Conservation (phyloP, 2,329 filamentous ascomycete genomes). For the Rhexocercosporidium sp. region DNA sequence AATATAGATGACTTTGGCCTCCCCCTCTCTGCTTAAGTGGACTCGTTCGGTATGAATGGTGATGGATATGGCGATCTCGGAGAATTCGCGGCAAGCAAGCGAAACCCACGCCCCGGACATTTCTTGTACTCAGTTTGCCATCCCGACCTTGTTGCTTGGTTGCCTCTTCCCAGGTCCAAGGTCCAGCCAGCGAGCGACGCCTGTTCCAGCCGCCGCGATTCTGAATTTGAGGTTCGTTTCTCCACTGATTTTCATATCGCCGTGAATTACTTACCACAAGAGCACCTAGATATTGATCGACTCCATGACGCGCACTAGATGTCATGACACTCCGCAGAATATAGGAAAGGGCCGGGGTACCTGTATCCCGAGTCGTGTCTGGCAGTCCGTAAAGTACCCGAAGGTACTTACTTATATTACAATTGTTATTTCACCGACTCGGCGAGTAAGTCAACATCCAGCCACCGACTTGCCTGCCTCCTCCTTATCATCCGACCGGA, state of each 20-base stretch:
- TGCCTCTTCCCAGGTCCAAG: too few species aligned
- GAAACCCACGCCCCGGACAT: neutral
- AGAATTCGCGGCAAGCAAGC: neutral
- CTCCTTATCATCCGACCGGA: neutral
- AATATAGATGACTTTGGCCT: neutral
- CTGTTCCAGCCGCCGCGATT: neutral
- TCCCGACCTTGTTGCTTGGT: too few species aligned
- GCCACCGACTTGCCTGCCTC: neutral
- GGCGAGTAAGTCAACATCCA: neutral
- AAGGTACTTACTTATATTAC: neutral
- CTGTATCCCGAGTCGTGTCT: neutral
- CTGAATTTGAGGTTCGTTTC: neutral
- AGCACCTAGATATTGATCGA: too few species aligned
- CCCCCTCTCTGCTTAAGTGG: neutral
- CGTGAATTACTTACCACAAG: neutral
- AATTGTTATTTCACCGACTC: neutral
- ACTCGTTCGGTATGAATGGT: neutral
- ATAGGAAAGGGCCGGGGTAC: neutral
- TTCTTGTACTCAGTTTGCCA: too few species aligned
- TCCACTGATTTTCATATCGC: neutral
- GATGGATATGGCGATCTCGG: constrained; percentile 7
- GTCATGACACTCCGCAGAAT: neutral
- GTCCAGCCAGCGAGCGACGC: neutral
- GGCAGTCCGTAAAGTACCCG: neutral
- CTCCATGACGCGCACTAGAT: too few species aligned